phyloP scores from a whole-genome alignment of 2,329 filamentous ascomycete genomes.

The Epichloe sibirici region DNA sequence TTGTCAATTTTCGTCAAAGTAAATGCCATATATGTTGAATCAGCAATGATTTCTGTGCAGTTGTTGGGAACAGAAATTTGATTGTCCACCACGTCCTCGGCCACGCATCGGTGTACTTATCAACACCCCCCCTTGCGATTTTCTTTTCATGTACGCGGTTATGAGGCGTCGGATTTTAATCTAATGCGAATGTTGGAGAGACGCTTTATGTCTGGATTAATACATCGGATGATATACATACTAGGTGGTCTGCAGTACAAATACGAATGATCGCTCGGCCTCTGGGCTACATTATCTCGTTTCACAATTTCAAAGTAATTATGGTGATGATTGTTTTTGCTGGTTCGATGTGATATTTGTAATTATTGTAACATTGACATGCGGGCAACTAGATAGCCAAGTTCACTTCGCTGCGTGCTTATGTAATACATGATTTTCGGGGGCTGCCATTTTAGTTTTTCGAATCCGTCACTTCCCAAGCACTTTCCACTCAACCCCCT shows the following conservation, averaged over 20 bases:
- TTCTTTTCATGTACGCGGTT: not conserved
- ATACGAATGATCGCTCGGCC: not conserved
- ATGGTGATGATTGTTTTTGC: too few relatives aligned
- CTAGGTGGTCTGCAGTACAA: conserved; percentile 1
- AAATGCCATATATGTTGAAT: not conserved
- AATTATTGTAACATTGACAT: not conserved
- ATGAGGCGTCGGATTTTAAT: conserved; percentile 1
- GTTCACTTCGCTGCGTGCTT: not conserved
- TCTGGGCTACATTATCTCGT: not conserved
- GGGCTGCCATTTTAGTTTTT: not conserved
- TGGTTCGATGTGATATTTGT: not conserved
- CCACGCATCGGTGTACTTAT: not conserved
- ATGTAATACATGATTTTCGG: not conserved
- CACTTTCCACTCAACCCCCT: too few relatives aligned
- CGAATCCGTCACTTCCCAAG: too few relatives aligned
- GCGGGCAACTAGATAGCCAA: not conserved
- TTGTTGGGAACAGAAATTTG: not conserved
- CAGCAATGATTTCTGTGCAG: not conserved
- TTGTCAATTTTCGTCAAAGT: not conserved
- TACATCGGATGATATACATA: conserved; percentile 1
- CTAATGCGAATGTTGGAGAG: not conserved
- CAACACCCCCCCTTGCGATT: not conserved
- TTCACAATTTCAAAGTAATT: not conserved
- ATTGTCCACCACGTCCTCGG: not conserved
- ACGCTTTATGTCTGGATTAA: not conserved